Conservation (phyloP, 768 basidiomycete species). For the Filobasidium wieringae region DNA sequence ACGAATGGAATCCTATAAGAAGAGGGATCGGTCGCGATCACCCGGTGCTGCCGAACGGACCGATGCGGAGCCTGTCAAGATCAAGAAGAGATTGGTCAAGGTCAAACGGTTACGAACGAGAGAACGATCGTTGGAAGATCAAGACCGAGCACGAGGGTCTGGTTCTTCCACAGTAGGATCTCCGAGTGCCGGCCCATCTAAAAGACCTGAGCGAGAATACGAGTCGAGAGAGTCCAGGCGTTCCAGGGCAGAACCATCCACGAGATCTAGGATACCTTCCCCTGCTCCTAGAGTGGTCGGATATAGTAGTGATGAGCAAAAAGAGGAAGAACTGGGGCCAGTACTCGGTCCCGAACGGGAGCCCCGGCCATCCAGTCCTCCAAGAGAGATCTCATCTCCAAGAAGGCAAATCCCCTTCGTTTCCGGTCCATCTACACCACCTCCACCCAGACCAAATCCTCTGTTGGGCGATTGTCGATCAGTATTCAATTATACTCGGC, state of each 20-base stretch:
- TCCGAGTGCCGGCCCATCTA: background rate
- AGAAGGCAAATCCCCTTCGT: no score
- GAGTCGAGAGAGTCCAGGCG: no score
- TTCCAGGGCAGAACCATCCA: background rate
- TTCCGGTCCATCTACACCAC: background rate
- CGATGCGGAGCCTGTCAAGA: background rate
- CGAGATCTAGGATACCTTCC: background rate
- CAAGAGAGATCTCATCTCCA: no score
- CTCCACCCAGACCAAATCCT: slow-evolving; percentile 47
- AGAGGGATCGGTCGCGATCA: no score
- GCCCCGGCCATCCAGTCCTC: no score
- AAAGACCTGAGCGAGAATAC: background rate
- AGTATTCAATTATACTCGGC: slow-evolving; percentile 81
- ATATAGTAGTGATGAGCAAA: background rate
- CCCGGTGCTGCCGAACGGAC: no score
- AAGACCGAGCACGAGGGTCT: background rate
- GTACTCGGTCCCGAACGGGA: background rate
- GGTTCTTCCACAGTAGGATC: background rate
- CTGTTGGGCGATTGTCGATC: slow-evolving; percentile 74
- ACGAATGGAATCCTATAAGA: no score
- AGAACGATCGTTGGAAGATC: background rate
- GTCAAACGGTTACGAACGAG: slow-evolving; percentile 3
- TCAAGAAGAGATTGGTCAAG: slow-evolving; percentile 10
- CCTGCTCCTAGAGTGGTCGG: background rate
- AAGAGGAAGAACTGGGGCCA: background rate